Percentiles rank a stretch among this genome's conserved stretches.
Evolutionary conservation across 352 stramenopile genomes (phyloP).

Genomic region (Pythium scleroteichum): DNA sequence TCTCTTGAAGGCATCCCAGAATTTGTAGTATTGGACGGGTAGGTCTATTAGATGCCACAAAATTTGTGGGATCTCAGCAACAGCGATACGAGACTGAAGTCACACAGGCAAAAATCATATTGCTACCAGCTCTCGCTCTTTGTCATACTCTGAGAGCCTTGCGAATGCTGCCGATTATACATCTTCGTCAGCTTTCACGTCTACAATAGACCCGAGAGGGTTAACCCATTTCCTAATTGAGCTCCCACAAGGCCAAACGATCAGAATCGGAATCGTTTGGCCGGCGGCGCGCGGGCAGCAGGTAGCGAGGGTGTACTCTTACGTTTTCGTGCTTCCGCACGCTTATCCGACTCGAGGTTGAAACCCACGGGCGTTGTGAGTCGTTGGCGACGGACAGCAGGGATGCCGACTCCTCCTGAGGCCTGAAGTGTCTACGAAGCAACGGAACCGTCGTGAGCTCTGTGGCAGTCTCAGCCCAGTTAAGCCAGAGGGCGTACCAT

Average conservation of each 20-base stretch:
- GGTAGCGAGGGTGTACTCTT: conserved; percentile 20
- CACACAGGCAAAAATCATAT: neutral
- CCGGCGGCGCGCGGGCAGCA: conserved; percentile 5
- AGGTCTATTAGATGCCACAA: too few relatives aligned
- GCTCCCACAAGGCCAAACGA: neutral
- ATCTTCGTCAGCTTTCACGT: conserved; percentile 2
- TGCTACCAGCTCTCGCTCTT: too few relatives aligned
- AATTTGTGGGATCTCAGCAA: too few relatives aligned
- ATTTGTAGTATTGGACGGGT: too few relatives aligned
- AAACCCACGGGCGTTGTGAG: conserved; percentile 71
- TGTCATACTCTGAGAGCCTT: neutral
- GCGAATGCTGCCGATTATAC: neutral
- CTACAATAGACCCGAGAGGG: conserved; percentile 21
- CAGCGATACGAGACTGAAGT: too few relatives aligned
- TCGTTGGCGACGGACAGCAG: conserved; percentile 61
- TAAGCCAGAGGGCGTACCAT: conserved; percentile 28
- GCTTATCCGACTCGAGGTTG: conserved; percentile 70
- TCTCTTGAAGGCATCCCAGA: too few relatives aligned
- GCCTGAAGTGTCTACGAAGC: conserved; percentile 43
- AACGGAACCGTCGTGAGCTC: neutral
- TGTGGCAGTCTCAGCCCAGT: neutral
- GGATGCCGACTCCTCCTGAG: conserved; percentile 64
- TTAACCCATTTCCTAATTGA: conserved; percentile 1
- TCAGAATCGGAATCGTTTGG: conserved; percentile 27
- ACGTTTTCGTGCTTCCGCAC: conserved; percentile 36